Evolutionary conservation across 2,329 filamentous ascomycete genomes (phyloP), one percentile per base, ranked within the genome.

Genomic region (Hymenoscyphus fructigenus): DNA sequence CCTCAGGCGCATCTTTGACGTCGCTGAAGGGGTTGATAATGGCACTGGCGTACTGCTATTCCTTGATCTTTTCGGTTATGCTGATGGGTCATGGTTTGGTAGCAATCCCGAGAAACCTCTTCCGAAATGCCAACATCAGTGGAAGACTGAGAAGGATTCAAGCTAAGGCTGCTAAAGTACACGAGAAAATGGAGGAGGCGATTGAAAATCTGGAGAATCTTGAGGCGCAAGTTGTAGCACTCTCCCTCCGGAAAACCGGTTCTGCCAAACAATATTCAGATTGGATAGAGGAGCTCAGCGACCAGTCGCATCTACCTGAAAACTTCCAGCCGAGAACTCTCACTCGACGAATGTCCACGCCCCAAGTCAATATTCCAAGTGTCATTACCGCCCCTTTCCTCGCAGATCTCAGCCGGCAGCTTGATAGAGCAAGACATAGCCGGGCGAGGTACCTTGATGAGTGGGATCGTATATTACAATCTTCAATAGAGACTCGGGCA

Each of bases 11-110:
- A 71, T 85, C 88, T 29, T 84, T 90, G 65, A 83, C 82, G 2
- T 90, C 89, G 0, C 83, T 98, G 71, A 97, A 96, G 79, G 89
- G 86, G 41, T 82, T 96, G 50, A 84, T 96, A 68, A 97, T 99
- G 91, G 94, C 95, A 15, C 81, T 98, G 66, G 91, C 94, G 44
- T 99, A 99, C 77, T 92, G 92, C 66, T 98, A 93, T 91, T 93
- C 93, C 72, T 80, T 99, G 71, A 83, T 94, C 4, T 83, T 98
- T 61, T 95, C 93, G 57, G 97, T 99, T 67, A 98, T 97, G 74
- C 83, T 99, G 50, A 98, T 99, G 94, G 95, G 95, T 6, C 95
- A 99, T 77, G 95, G 95, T 7, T 83, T 99, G 29, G 95, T 99
- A 36, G 91, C 93, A 1, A 91, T 99, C 64, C 95, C 95, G 0